phyloP scores from a whole-genome alignment of 2,329 filamentous ascomycete species.

The Trichophyton verrucosum region DNA sequence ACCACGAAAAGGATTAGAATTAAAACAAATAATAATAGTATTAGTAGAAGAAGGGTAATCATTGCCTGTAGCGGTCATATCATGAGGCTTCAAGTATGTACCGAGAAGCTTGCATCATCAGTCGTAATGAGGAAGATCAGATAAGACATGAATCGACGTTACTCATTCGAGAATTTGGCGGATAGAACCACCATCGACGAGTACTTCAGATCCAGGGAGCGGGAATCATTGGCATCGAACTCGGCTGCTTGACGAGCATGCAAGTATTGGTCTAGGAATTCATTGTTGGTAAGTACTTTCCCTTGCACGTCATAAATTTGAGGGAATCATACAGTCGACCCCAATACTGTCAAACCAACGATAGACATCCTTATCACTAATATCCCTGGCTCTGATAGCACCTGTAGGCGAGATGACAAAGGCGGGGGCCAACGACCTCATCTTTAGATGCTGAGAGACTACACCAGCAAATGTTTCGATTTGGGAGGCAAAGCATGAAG shows the following conservation, averaged over 20 bases:
- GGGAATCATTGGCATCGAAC: conserved; percentile 30
- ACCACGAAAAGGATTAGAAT: not conserved
- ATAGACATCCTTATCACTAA: conserved; percentile 26
- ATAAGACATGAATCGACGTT: not conserved
- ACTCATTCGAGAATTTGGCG: not conserved
- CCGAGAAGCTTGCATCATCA: not conserved
- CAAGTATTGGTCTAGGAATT: conserved; percentile 24
- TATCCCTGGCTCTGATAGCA: conserved; percentile 27
- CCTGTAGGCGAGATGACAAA: conserved; percentile 26
- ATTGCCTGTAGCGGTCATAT: not conserved
- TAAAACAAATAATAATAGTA: not conserved
- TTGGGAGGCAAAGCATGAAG: conserved; percentile 42
- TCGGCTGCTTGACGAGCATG: conserved; percentile 27
- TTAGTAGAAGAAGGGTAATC: not conserved
- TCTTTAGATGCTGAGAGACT: conserved; percentile 45
- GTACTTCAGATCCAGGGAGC: conserved; percentile 32
- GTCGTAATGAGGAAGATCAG: not conserved
- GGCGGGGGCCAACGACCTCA: conserved; percentile 40
- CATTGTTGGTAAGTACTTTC: not conserved
- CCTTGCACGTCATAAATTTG: not conserved
- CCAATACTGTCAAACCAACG: conserved; percentile 34
- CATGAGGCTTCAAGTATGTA: not conserved
- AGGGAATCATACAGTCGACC: conserved; percentile 26
- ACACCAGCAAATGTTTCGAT: conserved; percentile 48
- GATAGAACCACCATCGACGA: conserved; percentile 16